Conservation (phyloP, 768 basidiomycete species). For the Strobilomyces confusus region DNA sequence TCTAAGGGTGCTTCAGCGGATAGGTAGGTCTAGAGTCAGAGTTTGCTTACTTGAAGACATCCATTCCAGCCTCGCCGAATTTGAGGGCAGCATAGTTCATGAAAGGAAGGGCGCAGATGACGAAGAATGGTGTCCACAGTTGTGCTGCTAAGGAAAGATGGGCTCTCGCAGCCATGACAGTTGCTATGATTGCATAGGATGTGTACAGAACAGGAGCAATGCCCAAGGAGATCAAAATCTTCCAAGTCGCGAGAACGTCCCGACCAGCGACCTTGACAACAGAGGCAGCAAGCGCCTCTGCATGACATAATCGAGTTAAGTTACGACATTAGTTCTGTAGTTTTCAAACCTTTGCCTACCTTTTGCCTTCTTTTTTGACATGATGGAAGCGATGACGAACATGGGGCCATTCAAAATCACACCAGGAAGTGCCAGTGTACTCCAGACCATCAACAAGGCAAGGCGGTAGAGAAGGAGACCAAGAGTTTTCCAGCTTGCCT, state of each 20-base stretch:
- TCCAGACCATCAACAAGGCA: slow-evolving; percentile 74
- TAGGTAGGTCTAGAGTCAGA: background rate
- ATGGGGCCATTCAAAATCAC: slow-evolving; percentile 90
- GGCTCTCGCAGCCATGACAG: slow-evolving; percentile 64
- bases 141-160: slow-evolving; percentile 59
- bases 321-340: background rate
- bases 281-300: slow-evolving; percentile 95
- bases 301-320: background rate
- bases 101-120: slow-evolving; percentile 72
- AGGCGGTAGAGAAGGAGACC: slow-evolving; percentile 81
- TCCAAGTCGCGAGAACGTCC: slow-evolving; percentile 98
- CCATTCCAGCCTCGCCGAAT: slow-evolving; percentile 97
- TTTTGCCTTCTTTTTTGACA: slow-evolving; percentile 87
- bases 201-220: slow-evolving; percentile 82
- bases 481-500: slow-evolving; percentile 82
- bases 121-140: slow-evolving; percentile 73
- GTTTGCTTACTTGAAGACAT: slow-evolving; percentile 83
- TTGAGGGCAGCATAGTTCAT: slow-evolving; percentile 93
- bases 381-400: slow-evolving; percentile 84
- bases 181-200: slow-evolving; percentile 78
- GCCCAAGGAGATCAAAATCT: slow-evolving; percentile 91
- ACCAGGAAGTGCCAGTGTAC: slow-evolving; percentile 82
- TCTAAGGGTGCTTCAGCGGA: slow-evolving; percentile 38
- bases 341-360: slow-evolving; percentile 39
- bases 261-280: slow-evolving; percentile 93